phyloP scores from a whole-genome alignment of 768 basidiomycete genomes.

The Heimioporus sp. region DNA sequence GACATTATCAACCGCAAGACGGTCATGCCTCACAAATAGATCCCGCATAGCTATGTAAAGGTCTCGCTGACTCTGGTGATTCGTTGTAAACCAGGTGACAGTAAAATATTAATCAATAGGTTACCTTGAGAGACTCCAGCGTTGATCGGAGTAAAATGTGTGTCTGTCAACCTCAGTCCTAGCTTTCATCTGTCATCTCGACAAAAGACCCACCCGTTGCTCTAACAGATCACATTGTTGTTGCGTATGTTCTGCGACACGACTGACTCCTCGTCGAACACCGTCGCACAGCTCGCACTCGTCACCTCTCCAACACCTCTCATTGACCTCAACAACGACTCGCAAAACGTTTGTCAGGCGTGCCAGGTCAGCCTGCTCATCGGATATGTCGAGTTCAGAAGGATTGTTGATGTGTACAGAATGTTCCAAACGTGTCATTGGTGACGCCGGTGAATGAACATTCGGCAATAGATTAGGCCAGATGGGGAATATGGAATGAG shows the following conservation, averaged over 20 bases:
- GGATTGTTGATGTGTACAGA: constrained; percentile 9
- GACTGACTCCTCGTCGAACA: constrained; percentile 66
- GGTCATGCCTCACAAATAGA: constrained; percentile 81
- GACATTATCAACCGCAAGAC: constrained; percentile 85
- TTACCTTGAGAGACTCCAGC: constrained; percentile 75
- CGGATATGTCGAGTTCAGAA: constrained; percentile 27
- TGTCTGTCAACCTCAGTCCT: constrained; percentile 43
- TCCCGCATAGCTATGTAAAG: constrained; percentile 86
- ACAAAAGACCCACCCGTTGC: constrained; percentile 51
- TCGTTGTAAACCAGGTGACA: constrained; percentile 9
- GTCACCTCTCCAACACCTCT: constrained; percentile 81
- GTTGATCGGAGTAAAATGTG: constrained; percentile 62
- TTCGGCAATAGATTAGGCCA: constrained; percentile 34
- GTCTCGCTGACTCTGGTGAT: constrained; percentile 67
- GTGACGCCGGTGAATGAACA: constrained; percentile 24
- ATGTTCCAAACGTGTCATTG: constrained; percentile 11
- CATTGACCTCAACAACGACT: constrained; percentile 74
- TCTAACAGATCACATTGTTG: constrained; percentile 74
- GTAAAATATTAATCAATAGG: not conserved
- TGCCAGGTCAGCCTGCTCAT: constrained; percentile 74
- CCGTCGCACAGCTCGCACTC: constrained; percentile 80
- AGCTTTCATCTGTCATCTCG: not conserved
- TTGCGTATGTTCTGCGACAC: constrained; percentile 66
- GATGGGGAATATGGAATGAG: constrained; percentile 68
- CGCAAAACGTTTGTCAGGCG: constrained; percentile 81